Evolutionary conservation across 2,329 filamentous ascomycete genomes (phyloP), one percentile per base, ranked within the genome.

Genomic region (Trichophyton rubrum): DNA sequence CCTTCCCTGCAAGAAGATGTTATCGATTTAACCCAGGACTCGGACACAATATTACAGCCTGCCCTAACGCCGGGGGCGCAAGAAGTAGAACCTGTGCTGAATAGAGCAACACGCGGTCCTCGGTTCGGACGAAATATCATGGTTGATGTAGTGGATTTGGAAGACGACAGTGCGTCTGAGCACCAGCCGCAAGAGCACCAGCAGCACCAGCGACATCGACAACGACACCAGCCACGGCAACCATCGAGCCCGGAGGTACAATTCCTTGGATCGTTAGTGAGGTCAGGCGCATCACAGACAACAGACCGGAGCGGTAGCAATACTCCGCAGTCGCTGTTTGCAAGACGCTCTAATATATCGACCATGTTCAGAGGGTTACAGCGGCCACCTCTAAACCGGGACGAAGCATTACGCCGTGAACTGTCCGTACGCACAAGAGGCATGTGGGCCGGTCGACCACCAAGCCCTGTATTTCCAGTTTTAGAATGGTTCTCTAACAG

Each of bases 21-120:
- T 7, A 78, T 80, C 38, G 77, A 80, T 64, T 67, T 80, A 20
- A 79, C 77, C 15, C 70, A 75, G 24, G 77, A 78, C 6, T 70
- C 74, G 0, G 74, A 76, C 47, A 70, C 69, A n/a, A 71, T 70
- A 27, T 8, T 60, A 57, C 43, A 61, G 57, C 43, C 62, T 60
- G 22, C 47, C 33, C 56, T 62, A 61, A 63, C 60, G 55, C 60
- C 62, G 45, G 20, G 43, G 27, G 33, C 11, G 8, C 45, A 41
- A 27, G 30, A 49, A 17, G 27, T 27, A 7, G 61, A 55, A 53
- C 7, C 20, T 6, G 27, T 41, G 24, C n/a, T 41, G 24, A 53
- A 27, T 35, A 64, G 65, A 8, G 60, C 61, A 56, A 59, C 65
- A 20, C 65, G 73, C 56, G 67, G 65, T 2, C 73, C 73, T 13